Percentiles rank a stretch among this genome's conserved stretches.
These are phyloP conservation scores for Iris pallida DNA, from an alignment of 116 monocot species.

Conservation along the genomic window DNA sequence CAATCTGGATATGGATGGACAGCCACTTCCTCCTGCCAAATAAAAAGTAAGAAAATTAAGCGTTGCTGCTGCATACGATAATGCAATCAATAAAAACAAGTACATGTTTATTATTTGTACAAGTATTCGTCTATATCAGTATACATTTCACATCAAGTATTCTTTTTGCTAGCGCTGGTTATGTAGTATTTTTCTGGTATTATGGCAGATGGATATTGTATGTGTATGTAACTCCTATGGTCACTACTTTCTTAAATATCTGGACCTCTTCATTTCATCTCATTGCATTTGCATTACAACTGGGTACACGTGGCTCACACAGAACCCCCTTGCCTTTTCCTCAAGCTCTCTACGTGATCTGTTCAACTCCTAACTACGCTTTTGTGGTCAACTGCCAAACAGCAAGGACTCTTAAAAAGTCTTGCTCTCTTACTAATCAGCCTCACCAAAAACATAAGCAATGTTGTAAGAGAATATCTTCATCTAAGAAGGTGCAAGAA, in stretches of 20 bases:
- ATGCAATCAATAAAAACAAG: background rate
- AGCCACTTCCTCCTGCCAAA: slow-evolving; percentile 55
- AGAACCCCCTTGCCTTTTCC: too few species aligned
- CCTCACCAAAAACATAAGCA: background rate
- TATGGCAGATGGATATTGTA: too few species aligned
- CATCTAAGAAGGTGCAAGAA: too few species aligned
- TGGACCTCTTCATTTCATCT: too few species aligned
- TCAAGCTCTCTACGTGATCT: background rate
- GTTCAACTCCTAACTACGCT: background rate
- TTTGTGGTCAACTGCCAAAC: background rate
- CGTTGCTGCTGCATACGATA: background rate
- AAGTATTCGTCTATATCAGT: too few species aligned
- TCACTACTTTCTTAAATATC: too few species aligned
- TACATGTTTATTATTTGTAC: too few species aligned
- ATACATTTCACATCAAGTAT: background rate
- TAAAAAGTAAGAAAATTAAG: background rate
- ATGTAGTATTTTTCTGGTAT: too few species aligned
- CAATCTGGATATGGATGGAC: slow-evolving; percentile 81
- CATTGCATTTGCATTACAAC: too few species aligned
- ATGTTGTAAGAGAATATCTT: background rate
- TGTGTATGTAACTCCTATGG: too few species aligned
- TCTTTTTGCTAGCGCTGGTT: too few species aligned
- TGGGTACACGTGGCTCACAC: too few species aligned
- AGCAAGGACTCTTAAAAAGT: background rate
- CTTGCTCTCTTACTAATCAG: background rate